Percentiles rank a stretch among this genome's conserved stretches.
Evolutionary conservation across 805 yeast genomes (phyloP).

Genomic region (Kodamaea restingae): DNA sequence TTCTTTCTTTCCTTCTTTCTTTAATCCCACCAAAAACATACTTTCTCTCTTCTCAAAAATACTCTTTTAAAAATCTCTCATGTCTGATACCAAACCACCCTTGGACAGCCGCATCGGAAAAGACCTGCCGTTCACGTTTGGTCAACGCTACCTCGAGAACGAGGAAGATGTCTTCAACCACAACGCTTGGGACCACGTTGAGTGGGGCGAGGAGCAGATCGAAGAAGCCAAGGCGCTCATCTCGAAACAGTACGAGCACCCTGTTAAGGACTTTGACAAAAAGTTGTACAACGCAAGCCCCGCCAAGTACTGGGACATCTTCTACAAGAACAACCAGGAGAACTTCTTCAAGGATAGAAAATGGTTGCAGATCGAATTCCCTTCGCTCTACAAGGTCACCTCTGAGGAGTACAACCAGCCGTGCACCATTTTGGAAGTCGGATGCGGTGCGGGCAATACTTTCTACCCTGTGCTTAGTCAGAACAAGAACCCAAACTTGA

Average conservation of each 20-base stretch:
- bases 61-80: too few relatives aligned
- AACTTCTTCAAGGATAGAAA: conserved; percentile 95
- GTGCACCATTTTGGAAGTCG: conserved; percentile 78
- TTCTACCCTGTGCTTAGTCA: conserved; percentile 83
- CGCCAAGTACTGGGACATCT: conserved; percentile 91
- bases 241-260: conserved; percentile 67
- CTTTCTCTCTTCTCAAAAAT: too few relatives aligned
- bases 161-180: conserved; percentile 84
- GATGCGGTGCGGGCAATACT: conserved; percentile 98
- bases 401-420: conserved; percentile 61
- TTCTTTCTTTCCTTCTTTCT: not conserved
- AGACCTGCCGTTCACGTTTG: conserved; percentile 88
- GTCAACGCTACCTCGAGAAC: conserved; percentile 70
- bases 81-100: conserved; percentile 37
- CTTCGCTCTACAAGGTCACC: conserved; percentile 75
- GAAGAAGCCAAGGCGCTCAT: conserved; percentile 71
- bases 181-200: conserved; percentile 97
- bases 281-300: conserved; percentile 77
- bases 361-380: conserved; percentile 95
- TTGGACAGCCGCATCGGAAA: conserved; percentile 66
- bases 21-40: too few relatives aligned
- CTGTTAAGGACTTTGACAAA: conserved; percentile 87
- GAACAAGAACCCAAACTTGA: conserved; percentile 74
- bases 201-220: conserved; percentile 91
- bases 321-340: conserved; percentile 84